These are phyloP conservation scores for Vickermania ingenoplastis DNA, from an alignment of 208 protist genomes.

Conservation along the genomic window DNA sequence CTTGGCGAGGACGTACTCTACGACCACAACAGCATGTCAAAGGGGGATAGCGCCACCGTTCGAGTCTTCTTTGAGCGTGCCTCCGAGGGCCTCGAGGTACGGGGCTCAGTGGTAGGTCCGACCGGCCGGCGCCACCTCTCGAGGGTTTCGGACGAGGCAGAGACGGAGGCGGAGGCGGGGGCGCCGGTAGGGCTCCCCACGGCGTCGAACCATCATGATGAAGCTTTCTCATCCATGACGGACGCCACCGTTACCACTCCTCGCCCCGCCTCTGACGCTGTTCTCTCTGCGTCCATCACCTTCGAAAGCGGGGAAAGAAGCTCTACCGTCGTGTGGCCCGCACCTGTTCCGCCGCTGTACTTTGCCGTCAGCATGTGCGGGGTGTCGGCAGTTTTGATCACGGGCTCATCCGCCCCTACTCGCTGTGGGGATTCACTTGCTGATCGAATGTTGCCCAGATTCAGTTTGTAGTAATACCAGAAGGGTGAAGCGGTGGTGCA, in stretches of 20 bases:
- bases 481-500: too few relatives aligned
- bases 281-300: constrained; percentile 30
- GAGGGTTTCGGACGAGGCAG: neutral
- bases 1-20: constrained; percentile 19
- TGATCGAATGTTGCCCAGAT: too few relatives aligned
- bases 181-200: neutral
- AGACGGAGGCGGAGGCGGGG: neutral
- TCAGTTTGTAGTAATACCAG: too few relatives aligned
- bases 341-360: constrained; percentile 59
- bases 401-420: constrained; percentile 9
- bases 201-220: too few relatives aligned
- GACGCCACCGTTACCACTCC: neutral
- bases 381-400: constrained; percentile 50
- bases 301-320: constrained; percentile 26
- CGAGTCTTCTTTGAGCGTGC: constrained; percentile 26
- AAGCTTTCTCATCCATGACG: too few relatives aligned
- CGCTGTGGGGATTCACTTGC: too few relatives aligned
- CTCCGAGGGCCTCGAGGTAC: constrained; percentile 12
- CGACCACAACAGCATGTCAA: constrained; percentile 37
- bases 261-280: constrained; percentile 4
- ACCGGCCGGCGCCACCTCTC: neutral
- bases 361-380: constrained; percentile 80
- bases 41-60: constrained; percentile 41
- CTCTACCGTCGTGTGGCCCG: constrained; percentile 51
- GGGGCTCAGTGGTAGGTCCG: neutral